These are phyloP conservation scores for Marasmius sp. DNA, from an alignment of 1,284 basidiomycete species.

Conservation along the genomic window DNA sequence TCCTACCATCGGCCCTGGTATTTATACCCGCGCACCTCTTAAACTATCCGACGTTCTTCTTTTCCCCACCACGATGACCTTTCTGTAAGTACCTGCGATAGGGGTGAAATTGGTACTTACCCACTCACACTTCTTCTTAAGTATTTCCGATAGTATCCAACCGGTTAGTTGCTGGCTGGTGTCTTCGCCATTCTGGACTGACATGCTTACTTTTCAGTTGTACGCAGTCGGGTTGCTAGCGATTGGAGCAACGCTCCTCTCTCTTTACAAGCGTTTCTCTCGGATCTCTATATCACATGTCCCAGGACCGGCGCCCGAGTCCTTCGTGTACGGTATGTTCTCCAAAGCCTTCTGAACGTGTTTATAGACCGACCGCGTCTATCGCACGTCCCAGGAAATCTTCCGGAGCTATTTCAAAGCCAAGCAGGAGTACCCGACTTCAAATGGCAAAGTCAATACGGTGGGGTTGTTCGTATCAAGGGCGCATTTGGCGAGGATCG, in stretches of 20 bases:
- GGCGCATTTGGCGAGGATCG: slow-evolving; percentile 35
- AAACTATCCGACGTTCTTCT: too few species aligned
- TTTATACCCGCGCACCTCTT: too few species aligned
- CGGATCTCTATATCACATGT: slow-evolving; percentile 38
- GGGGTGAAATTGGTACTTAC: too few species aligned
- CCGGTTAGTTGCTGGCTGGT: neutral
- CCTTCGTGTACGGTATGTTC: slow-evolving; percentile 37
- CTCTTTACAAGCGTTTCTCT: slow-evolving; percentile 31
- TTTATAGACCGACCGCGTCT: neutral
- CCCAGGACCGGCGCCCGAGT: slow-evolving; percentile 40
- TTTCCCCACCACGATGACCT: too few species aligned
- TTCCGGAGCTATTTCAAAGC: slow-evolving; percentile 49
- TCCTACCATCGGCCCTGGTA: too few species aligned
- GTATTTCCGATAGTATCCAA: neutral
- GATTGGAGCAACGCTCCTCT: slow-evolving; percentile 21
- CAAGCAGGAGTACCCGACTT: slow-evolving; percentile 51
- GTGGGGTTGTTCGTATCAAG: slow-evolving; percentile 49
- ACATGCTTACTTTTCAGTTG: neutral
- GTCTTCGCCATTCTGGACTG: neutral
- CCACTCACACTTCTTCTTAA: too few species aligned
- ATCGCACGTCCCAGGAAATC: slow-evolving; percentile 36
- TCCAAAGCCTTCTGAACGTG: neutral
- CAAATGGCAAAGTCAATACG: slow-evolving; percentile 47
- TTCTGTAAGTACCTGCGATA: too few species aligned
- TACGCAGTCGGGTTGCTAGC: neutral